phyloP scores from a whole-genome alignment of 2,329 filamentous ascomycete species.

The Exophiala alcalophila region DNA sequence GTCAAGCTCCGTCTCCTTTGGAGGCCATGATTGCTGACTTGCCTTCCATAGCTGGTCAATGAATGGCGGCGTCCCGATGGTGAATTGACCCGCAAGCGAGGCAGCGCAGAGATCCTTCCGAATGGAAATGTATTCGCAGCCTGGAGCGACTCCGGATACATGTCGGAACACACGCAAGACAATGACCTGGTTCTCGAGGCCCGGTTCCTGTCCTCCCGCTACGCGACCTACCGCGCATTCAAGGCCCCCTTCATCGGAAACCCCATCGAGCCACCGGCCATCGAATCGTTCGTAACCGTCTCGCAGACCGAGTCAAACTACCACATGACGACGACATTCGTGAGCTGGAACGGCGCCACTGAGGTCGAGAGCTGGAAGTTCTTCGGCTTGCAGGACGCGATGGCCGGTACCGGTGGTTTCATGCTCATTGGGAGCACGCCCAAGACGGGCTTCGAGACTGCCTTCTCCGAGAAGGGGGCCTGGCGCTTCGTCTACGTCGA shows the following conservation, averaged over 20 bases:
- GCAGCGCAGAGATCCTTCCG: slow-evolving; percentile 31
- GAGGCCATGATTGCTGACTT: slow-evolving; percentile 42
- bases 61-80: slow-evolving; percentile 7
- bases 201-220: slow-evolving; percentile 43
- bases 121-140: slow-evolving; percentile 46
- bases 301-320: background rate
- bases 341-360: slow-evolving; percentile 49
- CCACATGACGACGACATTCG: slow-evolving; percentile 34
- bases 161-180: slow-evolving; percentile 45
- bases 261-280: slow-evolving; percentile 38
- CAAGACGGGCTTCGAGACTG: slow-evolving; percentile 6
- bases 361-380: slow-evolving; percentile 33
- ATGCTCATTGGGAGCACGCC: background rate
- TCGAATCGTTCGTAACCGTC: slow-evolving; percentile 3
- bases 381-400: slow-evolving; percentile 4
- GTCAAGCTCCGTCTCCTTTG: too few relatives aligned
- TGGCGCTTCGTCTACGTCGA: slow-evolving; percentile 6
- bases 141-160: slow-evolving; percentile 50
- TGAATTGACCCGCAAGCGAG: slow-evolving; percentile 2
- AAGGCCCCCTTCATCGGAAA: slow-evolving; percentile 52
- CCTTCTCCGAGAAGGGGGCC: slow-evolving; percentile 4
- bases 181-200: slow-evolving; percentile 50
- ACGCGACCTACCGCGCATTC: slow-evolving; percentile 54
- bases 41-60: slow-evolving; percentile 36
- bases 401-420: background rate